Evolutionary conservation across 805 yeast genomes (phyloP).

Genomic region (Vanderwaltozyma tropicalis): DNA sequence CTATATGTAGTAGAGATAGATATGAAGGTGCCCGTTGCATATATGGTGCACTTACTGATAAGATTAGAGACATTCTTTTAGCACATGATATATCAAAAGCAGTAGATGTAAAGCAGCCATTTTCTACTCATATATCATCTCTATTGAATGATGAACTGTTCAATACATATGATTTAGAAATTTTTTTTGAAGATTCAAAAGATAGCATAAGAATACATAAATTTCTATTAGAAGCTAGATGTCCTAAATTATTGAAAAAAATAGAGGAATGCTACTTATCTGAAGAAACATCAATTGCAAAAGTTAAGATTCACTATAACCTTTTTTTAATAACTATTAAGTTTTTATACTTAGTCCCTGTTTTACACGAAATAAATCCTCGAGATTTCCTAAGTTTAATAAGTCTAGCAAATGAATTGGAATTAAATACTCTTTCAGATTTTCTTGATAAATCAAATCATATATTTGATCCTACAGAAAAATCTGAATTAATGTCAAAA

Average conservation of each 20-base stretch:
- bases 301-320: slow-evolving; percentile 3
- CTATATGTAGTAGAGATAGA: slow-evolving; percentile 72
- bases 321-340: slow-evolving; percentile 23
- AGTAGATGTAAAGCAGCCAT: slow-evolving; percentile 59
- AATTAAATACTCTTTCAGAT: slow-evolving; percentile 30
- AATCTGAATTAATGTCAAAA: slow-evolving; percentile 27
- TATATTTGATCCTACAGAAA: slow-evolving; percentile 23
- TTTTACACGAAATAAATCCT: slow-evolving; percentile 30
- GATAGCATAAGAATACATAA: slow-evolving; percentile 27
- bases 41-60: slow-evolving; percentile 66
- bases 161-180: slow-evolving; percentile 18
- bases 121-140: slow-evolving; percentile 57
- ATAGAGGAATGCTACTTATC: too few species aligned
- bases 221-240: slow-evolving; percentile 34
- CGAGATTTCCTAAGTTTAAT: slow-evolving; percentile 23
- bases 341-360: slow-evolving; percentile 31
- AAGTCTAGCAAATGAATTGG: slow-evolving; percentile 27
- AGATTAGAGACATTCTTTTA: slow-evolving; percentile 47
- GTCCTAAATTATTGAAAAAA: slow-evolving; percentile 8
- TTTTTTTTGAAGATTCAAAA: slow-evolving; percentile 7
- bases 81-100: slow-evolving; percentile 58
- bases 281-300: background rate
- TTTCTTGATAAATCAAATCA: slow-evolving; percentile 26
- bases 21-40: slow-evolving; percentile 70
- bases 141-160: slow-evolving; percentile 13